Conservation (phyloP, 768 basidiomycete species). For the Punctularia strigosozonata region DNA sequence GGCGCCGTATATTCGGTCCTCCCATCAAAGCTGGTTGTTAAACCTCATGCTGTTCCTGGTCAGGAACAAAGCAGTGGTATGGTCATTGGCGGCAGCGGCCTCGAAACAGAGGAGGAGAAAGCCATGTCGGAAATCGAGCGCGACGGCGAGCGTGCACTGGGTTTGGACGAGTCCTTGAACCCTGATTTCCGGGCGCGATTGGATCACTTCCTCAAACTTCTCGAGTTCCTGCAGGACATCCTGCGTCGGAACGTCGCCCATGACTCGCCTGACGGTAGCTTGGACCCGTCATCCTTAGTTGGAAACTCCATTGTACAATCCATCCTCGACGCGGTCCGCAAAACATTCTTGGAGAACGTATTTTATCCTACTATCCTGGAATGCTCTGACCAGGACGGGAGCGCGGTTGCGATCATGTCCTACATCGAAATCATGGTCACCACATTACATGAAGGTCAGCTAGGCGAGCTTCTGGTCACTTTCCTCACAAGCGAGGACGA, state of each 20-base stretch:
- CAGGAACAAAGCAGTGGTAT: conserved; percentile 37
- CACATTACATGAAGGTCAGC: conserved; percentile 54
- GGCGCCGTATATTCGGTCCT: conserved; percentile 88
- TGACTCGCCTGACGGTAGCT: conserved; percentile 23
- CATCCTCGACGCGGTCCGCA: conserved; percentile 71
- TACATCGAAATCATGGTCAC: conserved; percentile 86
- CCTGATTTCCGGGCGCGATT: conserved; percentile 69
- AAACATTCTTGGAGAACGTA: conserved; percentile 86
- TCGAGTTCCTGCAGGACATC: conserved; percentile 89
- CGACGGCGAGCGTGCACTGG: conserved; percentile 44
- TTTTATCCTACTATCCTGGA: conserved; percentile 89
- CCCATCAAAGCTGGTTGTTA: conserved; percentile 76
- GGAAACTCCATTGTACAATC: conserved; percentile 76
- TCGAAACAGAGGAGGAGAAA: conserved; percentile 43
- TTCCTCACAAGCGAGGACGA: conserved; percentile 84
- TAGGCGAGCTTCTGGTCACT: conserved; percentile 59
- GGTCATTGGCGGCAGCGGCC: conserved; percentile 55
- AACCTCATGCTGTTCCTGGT: conserved; percentile 27
- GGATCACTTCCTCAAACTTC: conserved; percentile 80
- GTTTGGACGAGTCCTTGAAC: conserved; percentile 67
- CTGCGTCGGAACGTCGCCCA: conserved; percentile 50
- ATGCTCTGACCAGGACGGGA: conserved; percentile 88
- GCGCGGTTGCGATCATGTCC: conserved; percentile 89
- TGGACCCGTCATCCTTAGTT: conserved; percentile 54
- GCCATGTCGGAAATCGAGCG: conserved; percentile 34